Percentiles rank a stretch among this genome's conserved stretches.
Evolutionary conservation across 768 basidiomycete genomes (phyloP).

Genomic region (Pleurotus salmoneostramineus): DNA sequence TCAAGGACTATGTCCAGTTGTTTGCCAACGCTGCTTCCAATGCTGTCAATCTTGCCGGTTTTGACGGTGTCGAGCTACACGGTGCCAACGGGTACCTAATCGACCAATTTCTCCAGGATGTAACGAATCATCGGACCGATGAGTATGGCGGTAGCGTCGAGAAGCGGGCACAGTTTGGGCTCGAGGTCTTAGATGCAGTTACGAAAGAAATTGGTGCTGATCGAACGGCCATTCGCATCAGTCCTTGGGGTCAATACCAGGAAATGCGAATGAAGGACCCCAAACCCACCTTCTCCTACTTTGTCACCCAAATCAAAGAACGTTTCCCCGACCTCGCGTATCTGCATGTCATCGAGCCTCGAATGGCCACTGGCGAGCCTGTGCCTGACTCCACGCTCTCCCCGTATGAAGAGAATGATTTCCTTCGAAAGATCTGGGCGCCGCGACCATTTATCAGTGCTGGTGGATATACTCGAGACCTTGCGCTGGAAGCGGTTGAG

Average conservation of each 20-base stretch:
- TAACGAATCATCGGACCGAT: slow-evolving; percentile 44
- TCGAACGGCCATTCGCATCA: slow-evolving; percentile 41
- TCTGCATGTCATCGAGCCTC: slow-evolving; percentile 37
- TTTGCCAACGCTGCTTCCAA: slow-evolving; percentile 42
- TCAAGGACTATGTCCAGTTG: slow-evolving; percentile 33
- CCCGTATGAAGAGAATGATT: slow-evolving; percentile 17
- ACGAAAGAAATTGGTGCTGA: slow-evolving; percentile 45
- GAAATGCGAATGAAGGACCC: slow-evolving; percentile 43
- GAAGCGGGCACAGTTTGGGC: slow-evolving; percentile 42
- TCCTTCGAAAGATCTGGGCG: slow-evolving; percentile 25
- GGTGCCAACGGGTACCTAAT: slow-evolving; percentile 26
- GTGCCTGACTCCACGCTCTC: not conserved
- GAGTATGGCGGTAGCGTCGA: slow-evolving; percentile 50
- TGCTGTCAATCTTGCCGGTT: slow-evolving; percentile 50
- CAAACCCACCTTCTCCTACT: slow-evolving; percentile 38
- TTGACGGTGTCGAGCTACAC: slow-evolving; percentile 58
- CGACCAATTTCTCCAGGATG: slow-evolving; percentile 44
- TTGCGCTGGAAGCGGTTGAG: slow-evolving; percentile 24
- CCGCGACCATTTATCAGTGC: slow-evolving; percentile 26
- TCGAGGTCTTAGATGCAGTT: slow-evolving; percentile 43
- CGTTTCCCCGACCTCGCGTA: slow-evolving; percentile 34
- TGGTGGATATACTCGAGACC: slow-evolving; percentile 27
- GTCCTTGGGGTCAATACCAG: slow-evolving; percentile 33
- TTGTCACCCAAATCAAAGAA: slow-evolving; percentile 30
- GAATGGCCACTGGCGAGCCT: slow-evolving; percentile 10